Evolutionary conservation across 768 basidiomycete genomes (phyloP), one percentile per base, ranked within the genome.

Genomic region (Suillus plorans): DNA sequence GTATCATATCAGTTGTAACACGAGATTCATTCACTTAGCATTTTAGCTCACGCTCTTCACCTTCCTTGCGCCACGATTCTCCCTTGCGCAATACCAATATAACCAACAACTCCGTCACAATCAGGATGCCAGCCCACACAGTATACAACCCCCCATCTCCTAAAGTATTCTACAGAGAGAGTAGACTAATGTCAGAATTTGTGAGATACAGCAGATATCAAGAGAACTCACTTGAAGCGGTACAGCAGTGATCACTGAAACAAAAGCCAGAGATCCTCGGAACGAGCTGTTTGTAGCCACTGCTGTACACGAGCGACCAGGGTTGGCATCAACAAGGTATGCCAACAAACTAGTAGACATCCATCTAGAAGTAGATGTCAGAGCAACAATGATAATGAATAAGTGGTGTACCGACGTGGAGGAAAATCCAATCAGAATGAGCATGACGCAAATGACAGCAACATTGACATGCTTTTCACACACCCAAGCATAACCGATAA

Each of bases 301-400:
- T 1, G 91, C 92, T 3, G 86, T 86, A 5, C 89, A 86, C 1
- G 91, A 91, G 34, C 91, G 84, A 9, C 94, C 95, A 7, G 82
- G 80, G 72, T 96, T 97, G 4, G 92, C 86, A 69, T 97, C 94
- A n/a, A 95, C 92, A 50, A 95, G 81, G 69, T 95, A 96, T 0
- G 94, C 90, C 41, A 96, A 76, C 1, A 90, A 89, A 57, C 86
- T 86, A 14, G 86, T 77, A 71, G 90, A 90, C 57, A 88, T 85
- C 76, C 81, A 81, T 69, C 84, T 86, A 64, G 2, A 63, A 62
- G 34, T 47, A 47, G 45, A 64, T 60, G 66, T 64, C 42, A 61
- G 28, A 4, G 22, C 34, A 22, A 28, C 22, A 22, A 60, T 28
- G 22, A 59, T 55, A 16, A 20, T 41, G 37, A 25, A 31, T n/a